A percentile compares a stretch with the other conserved stretches of the same genome.
Evolutionary conservation across 2,329 filamentous ascomycete species (phyloP).

Genomic region (Sclerotinia minor): DNA sequence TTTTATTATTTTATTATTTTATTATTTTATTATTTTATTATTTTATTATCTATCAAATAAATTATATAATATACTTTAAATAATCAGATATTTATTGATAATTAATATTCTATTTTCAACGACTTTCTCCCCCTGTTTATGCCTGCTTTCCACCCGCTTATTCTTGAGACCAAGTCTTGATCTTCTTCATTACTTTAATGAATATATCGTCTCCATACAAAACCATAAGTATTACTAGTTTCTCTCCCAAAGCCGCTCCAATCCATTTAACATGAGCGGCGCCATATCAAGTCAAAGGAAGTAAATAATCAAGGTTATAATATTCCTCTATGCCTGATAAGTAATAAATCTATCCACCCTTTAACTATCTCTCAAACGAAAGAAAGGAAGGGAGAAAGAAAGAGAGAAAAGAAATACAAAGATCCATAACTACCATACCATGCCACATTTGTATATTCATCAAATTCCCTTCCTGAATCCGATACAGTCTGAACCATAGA

Average conservation of each 20-base stretch:
- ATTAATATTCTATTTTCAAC: too few species aligned
- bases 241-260: slow-evolving; percentile 28
- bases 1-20: too few species aligned
- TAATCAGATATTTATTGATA: too few species aligned
- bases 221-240: slow-evolving; percentile 26
- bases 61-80: too few species aligned
- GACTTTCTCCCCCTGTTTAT: neutral
- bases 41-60: too few species aligned
- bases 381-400: neutral
- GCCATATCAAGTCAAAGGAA: slow-evolving; percentile 4
- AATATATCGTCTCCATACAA: slow-evolving; percentile 34
- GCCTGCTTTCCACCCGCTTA: neutral
- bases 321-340: neutral
- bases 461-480: neutral
- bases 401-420: neutral
- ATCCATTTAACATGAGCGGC: slow-evolving; percentile 29
- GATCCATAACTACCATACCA: neutral
- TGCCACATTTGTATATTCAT: neutral
- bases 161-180: slow-evolving; percentile 20
- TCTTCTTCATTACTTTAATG: slow-evolving; percentile 33
- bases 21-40: too few species aligned
- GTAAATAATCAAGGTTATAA: neutral
- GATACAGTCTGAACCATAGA: neutral
- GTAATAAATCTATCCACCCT: neutral
- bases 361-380: neutral